Base-by-base conservation (phyloP, 306 rosid species). In the Dryas octopetala region DNA sequence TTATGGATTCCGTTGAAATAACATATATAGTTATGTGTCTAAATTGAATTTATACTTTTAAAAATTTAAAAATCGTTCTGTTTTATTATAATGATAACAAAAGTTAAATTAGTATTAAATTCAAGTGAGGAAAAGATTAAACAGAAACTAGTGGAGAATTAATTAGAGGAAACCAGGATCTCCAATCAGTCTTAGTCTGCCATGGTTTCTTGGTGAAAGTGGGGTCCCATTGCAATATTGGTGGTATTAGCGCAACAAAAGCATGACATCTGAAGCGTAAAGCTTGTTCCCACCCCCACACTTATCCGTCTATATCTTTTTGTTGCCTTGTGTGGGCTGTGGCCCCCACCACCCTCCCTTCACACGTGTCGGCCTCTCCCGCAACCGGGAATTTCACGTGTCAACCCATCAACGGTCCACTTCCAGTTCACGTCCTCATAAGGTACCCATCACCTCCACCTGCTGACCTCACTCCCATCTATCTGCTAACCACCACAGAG, bases 401-500 rank as follows among this genome's bases (percentile, higher is more conserved):
- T 83, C 86, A 15, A 13, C 62, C 41, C 78, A 66, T 50, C 71
- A 80, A 81, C 88, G 91, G 95, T 79, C 82, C 47, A 54, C 68
- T 62, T 73, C 19, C 73, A 86, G 84, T 85, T 86, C 73, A 63
- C 86, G 90, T 92, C 95, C 71, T 81, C 86, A 46, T 86, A 85
- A 63, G 53, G 76, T 69, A 70, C 70, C 82, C 77, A 80, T 79
- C 78, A 9, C 70, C 54, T 78, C 74, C 74, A 40, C 60, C 79
- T 74, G 80, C 59, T 28, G 74, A 66, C 74, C 16, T 47, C 9
- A 13, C 2, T 12, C 69, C 54, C 10, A 4, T 43, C 23, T 4
- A 49, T 79, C 68, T 41, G 26, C 59, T 66, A 63, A 46, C 66
- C 62, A 55, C 76, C 73, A 62, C 75, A 46, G 40, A 16, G 52